Percentiles rank a stretch among this genome's conserved stretches.
phyloP scores from a whole-genome alignment of 495 filamentous ascomycete genomes.

The Neurospora africana region DNA sequence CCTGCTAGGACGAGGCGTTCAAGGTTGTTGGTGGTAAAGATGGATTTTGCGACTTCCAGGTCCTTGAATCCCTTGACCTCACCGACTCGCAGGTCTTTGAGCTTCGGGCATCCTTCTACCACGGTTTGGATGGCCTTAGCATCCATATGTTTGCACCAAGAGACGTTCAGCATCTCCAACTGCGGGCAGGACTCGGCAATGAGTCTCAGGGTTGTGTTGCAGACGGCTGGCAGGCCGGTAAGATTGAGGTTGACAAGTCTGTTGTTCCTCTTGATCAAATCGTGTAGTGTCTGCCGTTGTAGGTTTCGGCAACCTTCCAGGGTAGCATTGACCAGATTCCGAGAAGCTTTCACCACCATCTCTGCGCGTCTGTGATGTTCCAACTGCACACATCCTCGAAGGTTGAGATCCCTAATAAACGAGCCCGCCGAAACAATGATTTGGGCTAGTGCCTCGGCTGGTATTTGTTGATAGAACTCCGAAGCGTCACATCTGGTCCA shows the following conservation, averaged over 20 bases:
- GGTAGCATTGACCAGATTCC: constrained; percentile 76
- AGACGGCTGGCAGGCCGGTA: constrained; percentile 66
- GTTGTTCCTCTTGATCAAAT: constrained; percentile 66
- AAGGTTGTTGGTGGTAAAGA: constrained; percentile 72
- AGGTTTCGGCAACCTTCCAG: constrained; percentile 86
- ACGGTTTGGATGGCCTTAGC: constrained; percentile 69
- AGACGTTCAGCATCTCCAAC: constrained; percentile 74
- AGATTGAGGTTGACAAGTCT: constrained; percentile 74
- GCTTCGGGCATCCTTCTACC: constrained; percentile 55
- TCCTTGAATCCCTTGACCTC: constrained; percentile 75
- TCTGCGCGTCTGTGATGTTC: constrained; percentile 68
- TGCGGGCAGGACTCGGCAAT: constrained; percentile 74
- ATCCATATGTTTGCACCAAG: constrained; percentile 81
- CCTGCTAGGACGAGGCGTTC: constrained; percentile 69
- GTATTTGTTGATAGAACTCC: constrained; percentile 77
- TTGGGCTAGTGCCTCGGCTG: constrained; percentile 69
- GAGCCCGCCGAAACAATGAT: constrained; percentile 79
- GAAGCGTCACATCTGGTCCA: constrained; percentile 80
- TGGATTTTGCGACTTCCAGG: constrained; percentile 50
- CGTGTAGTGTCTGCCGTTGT: constrained; percentile 60
- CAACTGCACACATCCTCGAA: constrained; percentile 52
- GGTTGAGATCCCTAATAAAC: constrained; percentile 82
- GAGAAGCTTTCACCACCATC: constrained; percentile 66
- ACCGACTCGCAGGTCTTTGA: constrained; percentile 73
- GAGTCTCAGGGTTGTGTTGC: constrained; percentile 77